Base-by-base conservation (phyloP, 1,284 basidiomycete species). In the Fistulina hepatica region DNA sequence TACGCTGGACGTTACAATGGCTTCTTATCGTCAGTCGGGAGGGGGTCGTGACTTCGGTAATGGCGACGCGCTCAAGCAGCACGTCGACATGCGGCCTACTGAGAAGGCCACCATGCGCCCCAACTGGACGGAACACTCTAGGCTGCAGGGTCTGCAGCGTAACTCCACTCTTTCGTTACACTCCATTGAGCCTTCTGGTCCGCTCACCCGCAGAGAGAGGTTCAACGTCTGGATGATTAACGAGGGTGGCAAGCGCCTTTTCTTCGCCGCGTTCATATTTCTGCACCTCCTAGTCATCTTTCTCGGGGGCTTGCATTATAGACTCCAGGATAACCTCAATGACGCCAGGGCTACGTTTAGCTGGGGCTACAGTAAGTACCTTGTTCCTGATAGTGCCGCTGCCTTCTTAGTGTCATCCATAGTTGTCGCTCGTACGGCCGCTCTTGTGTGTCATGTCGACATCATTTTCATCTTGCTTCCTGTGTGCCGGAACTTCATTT, bases 401-500 rank as follows among this genome's bases (percentile, higher is more conserved):
- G 31, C 39, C 25, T 21, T 23, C 36, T 23, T 34, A 39, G 30
- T 30, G 25, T 44, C 5, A 11, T 19, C 17, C 36, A 5, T 39
- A 89, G 85, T 76, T 27, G 80, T 85, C 44, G 88, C 90, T 32
- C 77, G 86, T 58, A 63, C 79, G 3, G 81, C 89, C 30, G 90
- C 90, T 4, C 75, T 92, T 31, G 76, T 89, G 32, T 70, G 93
- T 12, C 86, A 93, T 51, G 71, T 92, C 50, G 83, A 93, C 59
- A 77, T 88, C 39, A 76, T 86, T 43, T 84, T 92, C 65, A 90
- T 94, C 58, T 75, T 93, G 36, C 71, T 94, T 20, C 90, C 90
- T 21, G 75, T 93, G 53, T 93, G 90, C 69, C 76, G 90, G 43
- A 90, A 86, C 61, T 86, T 93, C 59, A 75, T 93, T 55, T 90